phyloP scores from a whole-genome alignment of 1,284 basidiomycete species.

The Cerioporus squamosus region DNA sequence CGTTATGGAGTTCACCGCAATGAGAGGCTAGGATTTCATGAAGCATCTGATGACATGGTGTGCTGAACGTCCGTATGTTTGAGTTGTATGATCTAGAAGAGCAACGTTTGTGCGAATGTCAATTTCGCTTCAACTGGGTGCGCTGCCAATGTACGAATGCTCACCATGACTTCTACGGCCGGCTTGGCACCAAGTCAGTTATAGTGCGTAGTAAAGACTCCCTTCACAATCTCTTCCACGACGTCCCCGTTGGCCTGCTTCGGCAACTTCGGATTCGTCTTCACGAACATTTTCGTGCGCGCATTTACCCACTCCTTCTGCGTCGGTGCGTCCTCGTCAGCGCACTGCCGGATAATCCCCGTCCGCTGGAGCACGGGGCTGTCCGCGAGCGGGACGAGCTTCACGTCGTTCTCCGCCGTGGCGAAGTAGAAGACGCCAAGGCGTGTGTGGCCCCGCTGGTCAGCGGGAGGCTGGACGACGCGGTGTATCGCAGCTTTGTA shows the following conservation, averaged over 20 bases:
- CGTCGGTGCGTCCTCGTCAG: constrained; percentile 40
- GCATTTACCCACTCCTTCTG: constrained; percentile 46
- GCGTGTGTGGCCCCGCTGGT: constrained; percentile 47
- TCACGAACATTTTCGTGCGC: constrained; percentile 41
- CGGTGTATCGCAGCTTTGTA: constrained; percentile 48
- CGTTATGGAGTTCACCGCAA: constrained; percentile 13
- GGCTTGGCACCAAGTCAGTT: constrained; percentile 24
- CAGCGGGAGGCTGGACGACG: constrained; percentile 51
- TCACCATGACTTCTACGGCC: no score
- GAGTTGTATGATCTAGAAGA: no score
- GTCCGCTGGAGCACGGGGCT: constrained; percentile 37
- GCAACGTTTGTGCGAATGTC: no score
- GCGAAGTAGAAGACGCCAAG: constrained; percentile 50
- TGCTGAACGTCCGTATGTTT: no score
- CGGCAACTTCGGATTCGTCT: constrained; percentile 25
- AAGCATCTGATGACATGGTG: background rate
- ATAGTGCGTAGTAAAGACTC: constrained; percentile 40
- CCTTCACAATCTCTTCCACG: constrained; percentile 39
- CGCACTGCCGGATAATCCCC: constrained; percentile 37
- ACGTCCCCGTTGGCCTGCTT: constrained; percentile 34
- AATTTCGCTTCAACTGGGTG: no score
- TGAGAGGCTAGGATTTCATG: background rate
- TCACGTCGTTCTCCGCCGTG: constrained; percentile 36
- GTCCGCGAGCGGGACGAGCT: constrained; percentile 32
- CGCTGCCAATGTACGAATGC: no score